Evolutionary conservation across 345 rosid genomes (phyloP), one percentile per base, ranked within the genome.

Genomic region (Syzygium aromaticum): DNA sequence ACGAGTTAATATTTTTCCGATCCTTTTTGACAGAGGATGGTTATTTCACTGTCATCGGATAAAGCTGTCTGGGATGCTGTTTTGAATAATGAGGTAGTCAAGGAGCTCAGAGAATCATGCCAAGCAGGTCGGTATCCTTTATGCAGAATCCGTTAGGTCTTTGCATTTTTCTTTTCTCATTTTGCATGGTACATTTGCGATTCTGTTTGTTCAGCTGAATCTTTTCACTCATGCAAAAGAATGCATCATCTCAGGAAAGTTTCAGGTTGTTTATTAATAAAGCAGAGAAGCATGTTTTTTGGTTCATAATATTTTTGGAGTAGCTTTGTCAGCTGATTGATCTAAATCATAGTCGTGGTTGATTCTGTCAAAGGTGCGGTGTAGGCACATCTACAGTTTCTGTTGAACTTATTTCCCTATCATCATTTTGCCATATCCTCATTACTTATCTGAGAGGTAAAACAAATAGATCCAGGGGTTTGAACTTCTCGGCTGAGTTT

Each of bases 41-140:
- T 97, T 51, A 56, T 93, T 87, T 95, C 99, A 7, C 85, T 97
- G 87, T 91, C 98, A 83, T 95, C 99, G 13, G 99, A 97, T 84
- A 91, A 63, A 88, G 94, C 95, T 90, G 98, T 97, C 28, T 96
- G 99, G 98, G 91, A 94, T 90, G 99, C 99, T 52, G 98, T 97
- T 89, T 88, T 95, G 91, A 95, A 90, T 64, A 95, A 97, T 89
- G 94, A 93, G 49, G 96, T 85, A 17, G 99, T 97, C 56, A 94
- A 90, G 38, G 96, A 96, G 91, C 95, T 97, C 53, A 92, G 94
- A 84, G 92, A 92, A 51, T 86, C 94, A 87, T 94, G 92, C 89
- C 56, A 85, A 77, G 92, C 92, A 91, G 97, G 98, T 93, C 33
- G 77, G 91, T 11, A 56, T 84, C 56, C 82, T 49, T 82, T 90